Conservation (phyloP, 2,329 filamentous ascomycete genomes). For the Beauveria caledonica region DNA sequence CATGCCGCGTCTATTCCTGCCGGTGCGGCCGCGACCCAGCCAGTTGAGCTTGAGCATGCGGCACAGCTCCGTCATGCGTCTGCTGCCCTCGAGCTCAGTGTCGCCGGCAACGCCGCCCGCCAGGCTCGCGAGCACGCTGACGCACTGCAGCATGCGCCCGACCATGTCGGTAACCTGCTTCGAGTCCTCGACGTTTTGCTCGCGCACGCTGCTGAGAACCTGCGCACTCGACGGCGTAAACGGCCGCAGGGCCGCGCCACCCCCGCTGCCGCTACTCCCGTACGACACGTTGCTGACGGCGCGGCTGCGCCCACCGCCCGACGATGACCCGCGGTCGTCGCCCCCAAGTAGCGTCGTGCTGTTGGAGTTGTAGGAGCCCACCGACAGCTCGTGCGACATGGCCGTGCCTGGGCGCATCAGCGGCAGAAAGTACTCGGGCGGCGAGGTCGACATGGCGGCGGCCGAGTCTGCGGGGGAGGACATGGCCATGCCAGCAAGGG, state of each 20-base stretch:
- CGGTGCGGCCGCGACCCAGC: conserved; percentile 83
- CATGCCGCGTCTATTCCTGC: conserved; percentile 80
- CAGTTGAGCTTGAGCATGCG: conserved; percentile 93
- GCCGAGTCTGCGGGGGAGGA: conserved; percentile 45
- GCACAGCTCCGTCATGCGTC: conserved; percentile 73
- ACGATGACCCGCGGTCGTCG: conserved; percentile 36
- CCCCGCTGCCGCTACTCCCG: conserved; percentile 42
- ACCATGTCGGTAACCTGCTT: conserved; percentile 89
- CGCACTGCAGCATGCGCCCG: conserved; percentile 90
- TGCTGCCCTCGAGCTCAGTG: conserved; percentile 62
- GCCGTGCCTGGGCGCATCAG: conserved; percentile 61
- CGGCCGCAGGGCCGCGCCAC: conserved; percentile 33
- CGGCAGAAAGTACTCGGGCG: conserved; percentile 38
- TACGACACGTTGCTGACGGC: conserved; percentile 80
- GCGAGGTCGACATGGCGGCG: conserved; percentile 43
- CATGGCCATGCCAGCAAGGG: conserved; percentile 42
- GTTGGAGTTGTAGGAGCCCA: conserved; percentile 74
- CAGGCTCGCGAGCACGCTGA: conserved; percentile 78
- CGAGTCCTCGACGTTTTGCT: conserved; percentile 58
- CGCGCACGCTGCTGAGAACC: conserved; percentile 36
- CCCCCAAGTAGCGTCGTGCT: conserved; percentile 67
- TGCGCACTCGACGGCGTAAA: conserved; percentile 39
- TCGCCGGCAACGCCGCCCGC: conserved; percentile 48
- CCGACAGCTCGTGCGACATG: conserved; percentile 62
- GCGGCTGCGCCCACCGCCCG: conserved; percentile 57